phyloP scores from a whole-genome alignment of 1,284 basidiomycete species.

The Fomitopsis palustris region DNA sequence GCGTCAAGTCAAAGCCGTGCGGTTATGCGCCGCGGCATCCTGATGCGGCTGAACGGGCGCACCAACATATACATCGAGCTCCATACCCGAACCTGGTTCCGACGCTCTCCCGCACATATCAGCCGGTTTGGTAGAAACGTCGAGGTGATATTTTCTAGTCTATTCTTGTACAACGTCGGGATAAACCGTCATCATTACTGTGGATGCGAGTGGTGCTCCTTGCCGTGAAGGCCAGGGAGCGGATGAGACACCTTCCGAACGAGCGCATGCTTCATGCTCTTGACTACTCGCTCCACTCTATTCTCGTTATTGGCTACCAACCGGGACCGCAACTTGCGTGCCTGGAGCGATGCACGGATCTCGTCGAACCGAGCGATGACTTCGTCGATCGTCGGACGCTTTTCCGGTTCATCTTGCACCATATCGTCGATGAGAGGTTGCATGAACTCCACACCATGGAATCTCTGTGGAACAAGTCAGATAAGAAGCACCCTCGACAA shows the following conservation, averaged over 20 bases:
- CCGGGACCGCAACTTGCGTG: conserved; percentile 3
- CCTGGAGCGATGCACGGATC: neutral
- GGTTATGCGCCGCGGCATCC: no score
- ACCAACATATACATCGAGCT: no score
- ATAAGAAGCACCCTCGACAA: neutral
- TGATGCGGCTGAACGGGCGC: no score
- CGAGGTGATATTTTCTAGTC: no score
- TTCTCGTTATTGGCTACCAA: conserved; percentile 1
- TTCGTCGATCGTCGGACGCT: conserved; percentile 14
- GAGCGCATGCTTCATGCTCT: neutral
- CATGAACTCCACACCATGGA: conserved; percentile 13
- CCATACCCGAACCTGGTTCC: no score
- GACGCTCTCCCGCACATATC: no score
- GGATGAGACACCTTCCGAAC: neutral
- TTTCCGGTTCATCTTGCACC: conserved; percentile 13
- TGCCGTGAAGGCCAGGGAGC: neutral
- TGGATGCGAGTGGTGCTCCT: neutral
- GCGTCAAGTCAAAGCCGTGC: no score
- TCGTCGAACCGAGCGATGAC: conserved; percentile 11
- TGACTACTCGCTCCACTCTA: neutral
- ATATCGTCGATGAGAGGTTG: conserved; percentile 12
- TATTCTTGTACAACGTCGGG: neutral
- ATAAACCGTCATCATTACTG: neutral
- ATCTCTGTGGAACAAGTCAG: neutral
- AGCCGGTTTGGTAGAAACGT: no score